A percentile compares a stretch with the other conserved stretches of the same genome.
These are phyloP conservation scores for Lactarius indigo DNA, from an alignment of 768 basidiomycete species.

Conservation along the genomic window DNA sequence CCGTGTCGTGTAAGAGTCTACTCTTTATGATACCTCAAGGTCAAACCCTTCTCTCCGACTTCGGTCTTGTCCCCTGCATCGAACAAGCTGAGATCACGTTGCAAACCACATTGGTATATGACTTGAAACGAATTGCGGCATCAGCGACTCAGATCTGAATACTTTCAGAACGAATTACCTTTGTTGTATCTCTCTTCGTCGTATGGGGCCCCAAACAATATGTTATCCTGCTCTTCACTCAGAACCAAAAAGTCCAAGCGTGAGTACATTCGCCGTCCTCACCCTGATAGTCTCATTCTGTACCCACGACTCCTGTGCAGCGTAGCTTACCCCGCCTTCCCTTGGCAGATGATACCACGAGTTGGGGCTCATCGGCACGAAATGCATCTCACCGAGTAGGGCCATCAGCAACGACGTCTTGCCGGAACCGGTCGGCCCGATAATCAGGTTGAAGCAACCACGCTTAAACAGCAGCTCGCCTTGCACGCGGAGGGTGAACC, in stretches of 20 bases:
- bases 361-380: slow-evolving; percentile 44
- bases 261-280: slow-evolving; percentile 5
- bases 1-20: not conserved
- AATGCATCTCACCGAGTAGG: slow-evolving; percentile 66
- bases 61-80: slow-evolving; percentile 50
- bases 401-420: slow-evolving; percentile 69
- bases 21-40: slow-evolving; percentile 31
- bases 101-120: slow-evolving; percentile 26
- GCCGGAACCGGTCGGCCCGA: slow-evolving; percentile 56
- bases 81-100: slow-evolving; percentile 45
- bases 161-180: slow-evolving; percentile 26
- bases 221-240: slow-evolving; percentile 40
- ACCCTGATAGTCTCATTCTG: slow-evolving; percentile 74
- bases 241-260: not conserved
- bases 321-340: slow-evolving; percentile 67
- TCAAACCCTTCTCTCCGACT: slow-evolving; percentile 57
- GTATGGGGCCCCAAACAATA: slow-evolving; percentile 46
- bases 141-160: not conserved
- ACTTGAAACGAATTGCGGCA: not conserved
- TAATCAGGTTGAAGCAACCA: slow-evolving; percentile 51
- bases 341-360: slow-evolving; percentile 72
- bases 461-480: slow-evolving; percentile 53
- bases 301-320: slow-evolving; percentile 84
- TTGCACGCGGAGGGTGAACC: slow-evolving; percentile 48
- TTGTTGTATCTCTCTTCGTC: slow-evolving; percentile 44